Percentiles rank a stretch among this genome's conserved stretches.
Conservation (phyloP, 2,329 filamentous ascomycete species). For the Leptographium lundbergii region DNA sequence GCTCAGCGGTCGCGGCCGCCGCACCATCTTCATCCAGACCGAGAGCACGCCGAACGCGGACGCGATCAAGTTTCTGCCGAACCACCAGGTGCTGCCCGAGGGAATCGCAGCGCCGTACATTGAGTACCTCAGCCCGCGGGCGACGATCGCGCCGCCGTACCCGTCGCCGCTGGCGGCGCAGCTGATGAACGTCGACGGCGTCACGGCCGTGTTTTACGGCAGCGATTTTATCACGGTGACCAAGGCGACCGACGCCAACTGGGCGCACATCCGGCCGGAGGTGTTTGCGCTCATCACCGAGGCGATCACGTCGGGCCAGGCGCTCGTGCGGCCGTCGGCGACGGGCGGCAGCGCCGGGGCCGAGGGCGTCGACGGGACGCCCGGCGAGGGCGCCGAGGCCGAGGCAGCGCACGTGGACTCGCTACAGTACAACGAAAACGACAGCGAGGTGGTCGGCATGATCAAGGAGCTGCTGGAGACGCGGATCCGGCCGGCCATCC, state of each 20-base stretch:
- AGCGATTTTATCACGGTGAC: slow-evolving; percentile 94
- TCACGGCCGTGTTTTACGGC: slow-evolving; percentile 92
- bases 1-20: slow-evolving; percentile 23
- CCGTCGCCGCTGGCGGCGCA: slow-evolving; percentile 84
- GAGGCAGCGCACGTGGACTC: slow-evolving; percentile 45
- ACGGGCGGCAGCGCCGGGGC: not conserved
- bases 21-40: slow-evolving; percentile 96
- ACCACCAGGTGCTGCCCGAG: slow-evolving; percentile 71
- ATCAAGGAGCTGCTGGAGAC: slow-evolving; percentile 97
- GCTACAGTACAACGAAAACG: slow-evolving; percentile 74
- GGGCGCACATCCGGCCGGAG: slow-evolving; percentile 91
- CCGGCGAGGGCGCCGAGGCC: slow-evolving; percentile 28
- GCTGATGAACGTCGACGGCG: slow-evolving; percentile 85
- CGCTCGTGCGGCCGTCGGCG: slow-evolving; percentile 56
- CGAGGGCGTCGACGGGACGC: slow-evolving; percentile 10
- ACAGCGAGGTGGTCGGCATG: slow-evolving; percentile 92
- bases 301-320: slow-evolving; percentile 70
- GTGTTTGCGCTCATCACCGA: slow-evolving; percentile 93
- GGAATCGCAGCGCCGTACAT: slow-evolving; percentile 63
- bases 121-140: slow-evolving; percentile 82
- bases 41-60: slow-evolving; percentile 91
- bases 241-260: slow-evolving; percentile 76
- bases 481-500: slow-evolving; percentile 84
- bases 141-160: slow-evolving; percentile 77
- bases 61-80: slow-evolving; percentile 91